Percentiles rank a stretch among this genome's conserved stretches.
Conservation (phyloP, 2,329 filamentous ascomycete genomes). For the Colletotrichum abscissum region DNA sequence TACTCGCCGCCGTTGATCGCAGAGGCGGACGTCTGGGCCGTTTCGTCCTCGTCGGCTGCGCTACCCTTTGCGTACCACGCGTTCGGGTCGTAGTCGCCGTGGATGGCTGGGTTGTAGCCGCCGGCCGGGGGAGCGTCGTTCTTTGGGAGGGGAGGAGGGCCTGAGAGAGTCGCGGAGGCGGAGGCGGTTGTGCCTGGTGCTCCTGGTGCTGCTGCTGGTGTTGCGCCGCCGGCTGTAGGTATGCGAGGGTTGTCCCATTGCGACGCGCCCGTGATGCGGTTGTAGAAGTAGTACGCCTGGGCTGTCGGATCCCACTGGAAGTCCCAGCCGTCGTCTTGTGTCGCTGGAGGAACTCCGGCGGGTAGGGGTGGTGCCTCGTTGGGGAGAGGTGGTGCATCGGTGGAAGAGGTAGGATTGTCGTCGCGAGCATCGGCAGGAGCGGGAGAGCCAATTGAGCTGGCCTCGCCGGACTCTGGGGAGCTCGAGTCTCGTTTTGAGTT, state of each 20-base stretch:
- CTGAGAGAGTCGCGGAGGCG: constrained; percentile 39
- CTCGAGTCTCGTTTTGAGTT: constrained; percentile 14
- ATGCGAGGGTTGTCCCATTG: constrained; percentile 92
- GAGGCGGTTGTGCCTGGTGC: constrained; percentile 39
- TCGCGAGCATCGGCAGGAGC: constrained; percentile 14
- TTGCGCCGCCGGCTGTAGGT: constrained; percentile 50
- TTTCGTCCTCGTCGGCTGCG: constrained; percentile 54
- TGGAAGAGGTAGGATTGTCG: constrained; percentile 31
- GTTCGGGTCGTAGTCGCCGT: constrained; percentile 95
- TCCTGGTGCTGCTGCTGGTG: constrained; percentile 29
- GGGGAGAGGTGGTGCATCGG: constrained; percentile 48
- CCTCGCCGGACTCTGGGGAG: constrained; percentile 35
- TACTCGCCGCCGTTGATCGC: constrained; percentile 63
- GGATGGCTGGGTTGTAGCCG: constrained; percentile 95
- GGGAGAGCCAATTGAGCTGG: constrained; percentile 22
- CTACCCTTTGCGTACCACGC: constrained; percentile 87
- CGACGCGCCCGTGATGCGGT: constrained; percentile 78
- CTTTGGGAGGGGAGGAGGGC: constrained; percentile 46
- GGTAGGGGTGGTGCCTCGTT: constrained; percentile 55
- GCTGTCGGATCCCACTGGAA: constrained; percentile 78
- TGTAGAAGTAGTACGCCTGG: constrained; percentile 85
- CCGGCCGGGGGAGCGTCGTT: constrained; percentile 62
- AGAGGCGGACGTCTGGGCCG: constrained; percentile 49
- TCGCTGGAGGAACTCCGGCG: constrained; percentile 55
- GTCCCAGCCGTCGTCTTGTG: constrained; percentile 83